Evolutionary conservation across 768 basidiomycete genomes (phyloP), one percentile per base, ranked within the genome.

Genomic region (Rhizopogon roseolus): DNA sequence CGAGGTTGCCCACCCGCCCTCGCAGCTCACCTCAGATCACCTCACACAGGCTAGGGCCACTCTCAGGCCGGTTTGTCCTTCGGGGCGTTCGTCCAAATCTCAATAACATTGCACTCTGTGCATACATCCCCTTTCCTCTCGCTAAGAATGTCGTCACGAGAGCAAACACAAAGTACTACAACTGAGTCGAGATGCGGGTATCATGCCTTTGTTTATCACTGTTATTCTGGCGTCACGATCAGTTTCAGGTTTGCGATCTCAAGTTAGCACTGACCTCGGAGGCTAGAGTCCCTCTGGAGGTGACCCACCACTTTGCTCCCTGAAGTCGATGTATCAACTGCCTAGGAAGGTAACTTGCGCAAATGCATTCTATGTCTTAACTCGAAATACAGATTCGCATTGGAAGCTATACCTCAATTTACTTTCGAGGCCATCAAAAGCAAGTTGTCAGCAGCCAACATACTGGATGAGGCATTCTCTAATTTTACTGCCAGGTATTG

Each of bases 251-350:
- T 40, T 56, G 1, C 52, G 25, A 25, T 56, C 55, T 28, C 41
- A 55, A 46, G 28, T n/a, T 7, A 10, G 1, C 7, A 16, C 49
- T n/a, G 27, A 32, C 41, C 36, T 11, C 49, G n/a, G n/a, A n/a
- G n/a, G n/a, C n/a, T n/a, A 19, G 19, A 22, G 49, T 32, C 45
- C 22, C 32, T 27, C 17, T n/a, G 11, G 22, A 17, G n/a, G 11
- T 34, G 34, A 28, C 8, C 43, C 51, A 40, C 50, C 50, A 5
- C 1, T 44, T 17, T 71, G 70, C 25, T 72, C 70, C 16, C 70
- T 71, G 53, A 71, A 73, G 61, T 71, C 70, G 9, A 71, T 73
- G 71, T 73, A 70, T 58, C 67, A 70, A 49, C 59, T 71, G 8
- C 70, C 70, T 22, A 38, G 13, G 16, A 58, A 29, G 19, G 70